Evolutionary conservation across 2,329 filamentous ascomycete genomes (phyloP), one percentile per base, ranked within the genome.

Genomic region (Neofusicoccum ribis): DNA sequence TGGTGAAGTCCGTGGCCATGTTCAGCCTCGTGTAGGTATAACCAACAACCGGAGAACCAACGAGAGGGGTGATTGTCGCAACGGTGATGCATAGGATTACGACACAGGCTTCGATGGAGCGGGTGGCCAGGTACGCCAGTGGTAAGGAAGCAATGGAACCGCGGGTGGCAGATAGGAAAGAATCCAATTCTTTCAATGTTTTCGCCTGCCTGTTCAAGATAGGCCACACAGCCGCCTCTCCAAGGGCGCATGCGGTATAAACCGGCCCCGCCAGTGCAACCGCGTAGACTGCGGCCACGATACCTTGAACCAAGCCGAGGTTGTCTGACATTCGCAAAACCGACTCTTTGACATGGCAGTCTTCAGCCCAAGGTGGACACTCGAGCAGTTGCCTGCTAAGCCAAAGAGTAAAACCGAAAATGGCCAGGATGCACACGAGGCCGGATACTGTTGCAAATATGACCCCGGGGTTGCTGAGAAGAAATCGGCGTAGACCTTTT

Each of bases 341-440:
- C 17, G 49, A 44, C 2, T 9, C 4, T 3, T 44, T 34, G 20
- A 67, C 39, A 2, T 54, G n/a, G 36, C 65, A 67, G 5, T 62
- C 23, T n/a, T 47, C 6, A 8, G 65, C 37, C 65, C 65, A 67
- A 8, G 46, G 5, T 20, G 61, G 65, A 50, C 65, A 67, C 23
- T 56, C 36, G 7, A 65, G 39, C 12, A 54, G n/a, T 14, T 67
- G 61, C n/a, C 36, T 41, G 50, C 65, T 76, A 72, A 5, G 75
- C 76, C 66, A 76, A 74, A 65, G 27, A 1, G 60, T 63, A 23
- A 63, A 63, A 9, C 36, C 23, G 37, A 63, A 63, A 34, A 34
- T 43, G 23, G 20, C 60, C 31, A 63, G 14, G 15, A 31, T 44
- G 23, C 37, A 52, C 5, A 43, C 4, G 37, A 52, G 23, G 9